Evolutionary conservation across 495 filamentous ascomycete genomes (phyloP), one percentile per base, ranked within the genome.

Genomic region (Penicillium simplicissimum): DNA sequence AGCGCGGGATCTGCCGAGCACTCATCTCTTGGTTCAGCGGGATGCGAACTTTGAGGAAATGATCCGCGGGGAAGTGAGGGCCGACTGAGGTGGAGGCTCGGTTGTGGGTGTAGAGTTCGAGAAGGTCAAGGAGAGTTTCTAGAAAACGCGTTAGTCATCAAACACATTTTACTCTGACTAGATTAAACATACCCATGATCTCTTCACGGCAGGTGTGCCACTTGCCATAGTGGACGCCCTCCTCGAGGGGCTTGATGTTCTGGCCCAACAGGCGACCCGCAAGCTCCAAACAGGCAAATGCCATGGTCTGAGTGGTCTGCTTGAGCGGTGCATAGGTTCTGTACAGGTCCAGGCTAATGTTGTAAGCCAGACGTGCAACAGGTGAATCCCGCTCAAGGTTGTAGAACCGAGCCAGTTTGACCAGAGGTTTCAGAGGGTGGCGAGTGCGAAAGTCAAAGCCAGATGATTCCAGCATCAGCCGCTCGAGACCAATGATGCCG

Each of bases 371-470:
- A 13, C 79, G 76, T 17, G 85, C 82, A 42, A 90, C 82, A 35
- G 77, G 76, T 0, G 84, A 80, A 23, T 87, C 76, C 17, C 75
- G 77, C 21, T 78, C 67, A 14, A 87, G 66, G 4, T 76, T 71
- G 60, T 82, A 84, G 10, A 71, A 70, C 64, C 84, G 83, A 33
- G 81, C 74, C 35, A 97, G 78, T 74, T 98, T 98, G 61, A 89
- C 76, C 38, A 97, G 74, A 13, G 90, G 79, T 62, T 92, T 90
- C 57, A 96, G 90, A 0, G 95, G 92, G 68, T 96, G 88, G 37
- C 92, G 89, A 43, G 86, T 90, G n/a, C 94, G 87, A 68, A 97
- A 98, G 74, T 98, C 95, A 68, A 98, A 98, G 53, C 89, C 88
- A 23, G 91, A 87, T 3, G 89, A 85, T 74, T 98, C 95, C n/a